Conservation (phyloP, 129 eudicot species). For the Arctium lappa region DNA sequence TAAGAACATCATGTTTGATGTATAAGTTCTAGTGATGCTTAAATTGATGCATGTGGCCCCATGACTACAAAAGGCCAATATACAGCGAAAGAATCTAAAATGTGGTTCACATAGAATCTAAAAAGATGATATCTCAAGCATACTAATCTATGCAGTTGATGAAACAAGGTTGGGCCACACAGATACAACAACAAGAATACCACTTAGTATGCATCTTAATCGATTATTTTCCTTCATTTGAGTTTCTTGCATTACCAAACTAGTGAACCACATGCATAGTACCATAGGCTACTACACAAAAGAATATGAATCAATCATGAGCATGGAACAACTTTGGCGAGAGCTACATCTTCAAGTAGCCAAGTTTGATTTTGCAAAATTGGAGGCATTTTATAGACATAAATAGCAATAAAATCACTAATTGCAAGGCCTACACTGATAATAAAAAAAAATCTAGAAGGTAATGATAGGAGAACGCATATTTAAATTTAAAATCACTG, state of each 20-base stretch:
- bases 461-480: not conserved
- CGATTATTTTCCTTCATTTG: not conserved
- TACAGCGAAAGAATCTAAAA: too few species aligned
- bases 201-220: not conserved
- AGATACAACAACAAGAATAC: too few species aligned
- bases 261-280: not conserved
- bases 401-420: conserved; percentile 14
- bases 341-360: not conserved
- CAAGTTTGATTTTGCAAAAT: not conserved
- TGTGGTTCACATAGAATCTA: too few species aligned
- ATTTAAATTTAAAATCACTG: not conserved
- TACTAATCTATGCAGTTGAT: too few species aligned
- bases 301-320: not conserved
- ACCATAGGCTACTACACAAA: not conserved
- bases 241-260: not conserved
- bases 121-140: too few species aligned
- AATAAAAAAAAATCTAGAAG: not conserved
- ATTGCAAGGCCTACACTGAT: not conserved
- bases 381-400: not conserved
- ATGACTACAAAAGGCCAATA: too few species aligned
- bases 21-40: not conserved
- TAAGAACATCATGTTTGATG: too few species aligned
- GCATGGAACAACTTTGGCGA: not conserved
- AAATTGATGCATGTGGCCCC: not conserved
- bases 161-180: not conserved